Percentiles rank a stretch among this genome's conserved stretches.
Conservation (phyloP, 225 moss, liverwort and hornwort species). For the Polytrichum formosum region DNA sequence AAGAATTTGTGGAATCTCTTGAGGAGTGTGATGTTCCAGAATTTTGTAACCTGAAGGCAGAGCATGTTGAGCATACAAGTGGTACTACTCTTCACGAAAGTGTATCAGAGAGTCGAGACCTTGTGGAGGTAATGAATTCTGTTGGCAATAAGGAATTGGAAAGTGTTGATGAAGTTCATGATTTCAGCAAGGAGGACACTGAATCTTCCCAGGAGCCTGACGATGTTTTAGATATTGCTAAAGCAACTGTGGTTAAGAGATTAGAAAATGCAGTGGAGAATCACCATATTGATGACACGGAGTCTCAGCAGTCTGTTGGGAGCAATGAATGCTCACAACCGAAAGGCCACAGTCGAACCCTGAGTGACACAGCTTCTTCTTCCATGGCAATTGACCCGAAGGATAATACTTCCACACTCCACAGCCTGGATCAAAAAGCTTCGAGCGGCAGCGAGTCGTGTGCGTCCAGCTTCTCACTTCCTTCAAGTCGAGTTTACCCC, state of each 20-base stretch:
- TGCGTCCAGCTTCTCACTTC: conserved; percentile 5
- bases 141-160: too few relatives aligned
- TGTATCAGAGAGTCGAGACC: too few relatives aligned
- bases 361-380: neutral
- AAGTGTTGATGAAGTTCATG: neutral
- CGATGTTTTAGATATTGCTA: neutral
- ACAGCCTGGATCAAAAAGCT: too few relatives aligned
- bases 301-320: neutral
- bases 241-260: neutral
- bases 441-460: conserved; percentile 4
- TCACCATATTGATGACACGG: neutral
- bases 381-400: neutral
- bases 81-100: too few relatives aligned
- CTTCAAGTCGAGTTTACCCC: neutral
- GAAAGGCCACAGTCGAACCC: neutral
- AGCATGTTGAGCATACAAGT: too few relatives aligned
- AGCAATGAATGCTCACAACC: neutral
- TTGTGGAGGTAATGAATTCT: too few relatives aligned
- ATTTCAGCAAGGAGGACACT: neutral
- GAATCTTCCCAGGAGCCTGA: neutral
- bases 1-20: too few relatives aligned
- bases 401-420: neutral
- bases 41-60: too few relatives aligned
- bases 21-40: too few relatives aligned
- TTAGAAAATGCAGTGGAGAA: neutral